Base-by-base conservation (phyloP, 305 asterid genomes). In the Rubia occidens region DNA sequence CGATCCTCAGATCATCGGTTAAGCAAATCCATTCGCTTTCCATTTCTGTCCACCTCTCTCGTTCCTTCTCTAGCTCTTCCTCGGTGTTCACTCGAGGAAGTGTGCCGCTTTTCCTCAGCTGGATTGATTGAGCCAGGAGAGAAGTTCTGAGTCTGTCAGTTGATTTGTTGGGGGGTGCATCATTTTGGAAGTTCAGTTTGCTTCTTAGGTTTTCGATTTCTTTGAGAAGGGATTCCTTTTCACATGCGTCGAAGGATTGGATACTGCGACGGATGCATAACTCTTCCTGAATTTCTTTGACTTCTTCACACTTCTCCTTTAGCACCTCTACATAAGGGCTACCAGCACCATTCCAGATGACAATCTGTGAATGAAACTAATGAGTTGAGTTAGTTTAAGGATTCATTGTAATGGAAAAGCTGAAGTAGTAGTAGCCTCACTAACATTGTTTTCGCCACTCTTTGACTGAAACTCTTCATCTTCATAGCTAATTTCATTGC, bases 1-100 rank as follows among this genome's bases (percentile, higher is more conserved):
- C 96, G 15, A 89, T 86, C 73, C 99, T 85, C 69, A 94, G 73
- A 74, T 94, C 99, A 54, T 91, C 99, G 4, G 99, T 91, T 13
- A 94, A 79, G 47, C 91, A 94, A 37, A 94, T 94, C 99, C 97
- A 94, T 11, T 89, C 96, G 6, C 96, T 91, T 79, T 91, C 99
- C 95, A 89, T 89, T 75, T 94, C 97, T 79, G 85, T 86, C 96
- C 96, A 94, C 72, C 80, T 87, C 49, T 93, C 71, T 64, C 96
- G 78, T 79, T 91, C 97, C 75, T 82, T 86, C 82, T 91, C 96
- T 8, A 89, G 77, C 64, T 94, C 99, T 76, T 86, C 99, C 67
- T 64, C 84, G 21, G 75, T 81, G 13, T 73, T 75, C 32, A 77
- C 82, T 78, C 63, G 79, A 60, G 82, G 53, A 71, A 43, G 70